These are phyloP conservation scores for Stipa capillata DNA, from an alignment of 176 grass and related monocot genomes.

Conservation along the genomic window DNA sequence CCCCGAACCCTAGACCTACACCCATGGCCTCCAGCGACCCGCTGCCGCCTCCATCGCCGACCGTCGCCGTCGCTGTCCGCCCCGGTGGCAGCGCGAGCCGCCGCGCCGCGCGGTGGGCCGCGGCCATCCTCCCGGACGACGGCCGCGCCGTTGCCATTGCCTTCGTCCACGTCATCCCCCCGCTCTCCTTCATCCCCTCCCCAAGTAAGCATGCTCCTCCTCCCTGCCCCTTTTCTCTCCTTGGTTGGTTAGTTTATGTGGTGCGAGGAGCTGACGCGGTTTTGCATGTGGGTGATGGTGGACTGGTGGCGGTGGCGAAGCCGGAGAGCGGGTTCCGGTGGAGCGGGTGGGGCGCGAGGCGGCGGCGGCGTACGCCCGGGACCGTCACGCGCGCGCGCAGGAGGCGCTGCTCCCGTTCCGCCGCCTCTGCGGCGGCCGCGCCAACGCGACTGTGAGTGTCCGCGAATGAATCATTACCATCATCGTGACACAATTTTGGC, in stretches of 20 bases:
- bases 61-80: constrained; percentile 47
- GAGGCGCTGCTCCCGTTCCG: constrained; percentile 46
- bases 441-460: constrained; percentile 37
- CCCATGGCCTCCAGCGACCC: not conserved
- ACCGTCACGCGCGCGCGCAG: constrained; percentile 39
- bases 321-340: constrained; percentile 58
- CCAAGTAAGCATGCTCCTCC: constrained; percentile 31
- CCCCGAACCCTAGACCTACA: not conserved
- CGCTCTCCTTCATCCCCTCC: constrained; percentile 53
- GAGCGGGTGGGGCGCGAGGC: constrained; percentile 36
- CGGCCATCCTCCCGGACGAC: constrained; percentile 22
- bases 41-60: not conserved
- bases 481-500: not conserved
- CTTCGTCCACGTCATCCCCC: constrained; percentile 62
- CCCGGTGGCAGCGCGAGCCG: constrained; percentile 42
- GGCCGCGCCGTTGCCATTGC: constrained; percentile 29
- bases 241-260: not conserved
- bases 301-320: constrained; percentile 19
- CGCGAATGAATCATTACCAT: not conserved
- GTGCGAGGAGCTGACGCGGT: constrained; percentile 8
- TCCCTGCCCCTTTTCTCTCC: not conserved
- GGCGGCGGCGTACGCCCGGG: constrained; percentile 50
- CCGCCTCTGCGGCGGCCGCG: constrained; percentile 38
- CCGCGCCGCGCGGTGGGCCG: constrained; percentile 60
- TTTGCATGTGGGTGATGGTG: not conserved